phyloP scores from a whole-genome alignment of 192 early-diverging fungal genomes.

The Coemansia sp. region DNA sequence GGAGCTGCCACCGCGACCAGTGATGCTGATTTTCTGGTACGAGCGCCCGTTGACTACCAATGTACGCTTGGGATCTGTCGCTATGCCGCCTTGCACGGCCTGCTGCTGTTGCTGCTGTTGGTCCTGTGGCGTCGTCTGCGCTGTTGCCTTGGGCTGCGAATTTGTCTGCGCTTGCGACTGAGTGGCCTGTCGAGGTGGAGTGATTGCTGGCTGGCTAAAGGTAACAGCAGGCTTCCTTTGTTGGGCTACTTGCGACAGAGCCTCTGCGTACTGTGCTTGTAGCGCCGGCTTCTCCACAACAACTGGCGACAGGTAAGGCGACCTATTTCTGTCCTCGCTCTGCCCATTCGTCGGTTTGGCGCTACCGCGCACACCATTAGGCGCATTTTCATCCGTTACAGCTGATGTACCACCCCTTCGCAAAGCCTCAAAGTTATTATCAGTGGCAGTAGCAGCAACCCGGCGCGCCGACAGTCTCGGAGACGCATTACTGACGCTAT shows the following conservation, averaged over 20 bases:
- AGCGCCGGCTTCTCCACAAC: slow-evolving; percentile 20
- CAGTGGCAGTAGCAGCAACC: neutral
- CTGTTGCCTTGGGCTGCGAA: slow-evolving; percentile 15
- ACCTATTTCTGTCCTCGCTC: slow-evolving; percentile 11
- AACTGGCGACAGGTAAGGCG: slow-evolving; percentile 21
- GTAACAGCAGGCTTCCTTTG: slow-evolving; percentile 12
- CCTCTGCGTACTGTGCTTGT: slow-evolving; percentile 29
- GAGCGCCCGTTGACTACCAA: slow-evolving; percentile 51
- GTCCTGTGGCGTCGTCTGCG: slow-evolving; percentile 1
- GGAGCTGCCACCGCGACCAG: slow-evolving; percentile 86
- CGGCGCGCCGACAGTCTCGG: slow-evolving; percentile 39
- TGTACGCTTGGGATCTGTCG: slow-evolving; percentile 46
- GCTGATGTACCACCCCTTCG: slow-evolving; percentile 16
- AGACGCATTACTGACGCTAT: slow-evolving; percentile 22
- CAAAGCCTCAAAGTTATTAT: slow-evolving; percentile 39
- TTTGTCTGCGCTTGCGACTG: slow-evolving; percentile 8
- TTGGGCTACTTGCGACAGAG: slow-evolving; percentile 16
- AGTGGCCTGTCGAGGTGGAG: slow-evolving; percentile 8
- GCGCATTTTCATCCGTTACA: neutral
- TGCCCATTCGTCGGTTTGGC: neutral
- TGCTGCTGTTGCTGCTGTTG: slow-evolving; percentile 22
- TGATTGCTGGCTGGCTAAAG: slow-evolving; percentile 1
- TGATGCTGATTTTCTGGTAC: slow-evolving; percentile 59
- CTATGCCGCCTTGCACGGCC: neutral
- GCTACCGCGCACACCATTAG: neutral